Conservation (phyloP, 2,329 filamentous ascomycete species). For the Aspergillus sergii region DNA sequence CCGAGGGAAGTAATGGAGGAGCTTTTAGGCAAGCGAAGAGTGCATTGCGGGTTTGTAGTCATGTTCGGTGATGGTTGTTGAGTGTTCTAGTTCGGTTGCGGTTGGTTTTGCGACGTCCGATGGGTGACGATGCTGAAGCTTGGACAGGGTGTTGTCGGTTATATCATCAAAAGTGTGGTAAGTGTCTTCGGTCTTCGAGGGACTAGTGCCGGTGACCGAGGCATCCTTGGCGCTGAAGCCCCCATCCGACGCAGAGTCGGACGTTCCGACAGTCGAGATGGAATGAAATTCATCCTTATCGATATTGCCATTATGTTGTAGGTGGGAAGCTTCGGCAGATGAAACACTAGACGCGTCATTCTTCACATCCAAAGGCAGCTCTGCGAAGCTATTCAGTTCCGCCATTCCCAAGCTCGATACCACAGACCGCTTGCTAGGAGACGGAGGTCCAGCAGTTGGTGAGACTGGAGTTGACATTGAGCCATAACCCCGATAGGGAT, state of each 20-base stretch:
- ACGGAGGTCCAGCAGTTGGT: constrained; percentile 27
- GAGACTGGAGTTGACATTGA: constrained; percentile 27
- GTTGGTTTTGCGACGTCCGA: background rate
- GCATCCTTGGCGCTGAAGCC: constrained; percentile 12
- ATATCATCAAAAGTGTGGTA: background rate
- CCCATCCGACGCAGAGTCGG: constrained; percentile 23
- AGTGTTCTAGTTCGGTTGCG: background rate
- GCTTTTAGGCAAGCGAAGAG: background rate
- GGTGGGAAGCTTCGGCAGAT: constrained; percentile 16
- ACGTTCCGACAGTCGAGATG: constrained; percentile 37
- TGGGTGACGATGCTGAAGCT: background rate
- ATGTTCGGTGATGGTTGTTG: background rate
- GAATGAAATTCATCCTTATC: constrained; percentile 48
- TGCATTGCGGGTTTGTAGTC: background rate
- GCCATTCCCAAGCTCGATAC: constrained; percentile 27
- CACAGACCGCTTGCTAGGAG: constrained; percentile 24
- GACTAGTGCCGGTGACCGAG: constrained; percentile 2
- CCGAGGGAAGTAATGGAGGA: background rate
- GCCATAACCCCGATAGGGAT: constrained; percentile 52
- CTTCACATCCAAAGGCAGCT: constrained; percentile 19
- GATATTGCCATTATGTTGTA: constrained; percentile 15
- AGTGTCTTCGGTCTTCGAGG: constrained; percentile 1
- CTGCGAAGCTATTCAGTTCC: constrained; percentile 18
- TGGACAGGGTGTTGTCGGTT: background rate
- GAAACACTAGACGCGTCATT: constrained; percentile 17